Evolutionary conservation across 129 eudicot genomes (phyloP), one percentile per base, ranked within the genome.

Genomic region (Centella asiatica): DNA sequence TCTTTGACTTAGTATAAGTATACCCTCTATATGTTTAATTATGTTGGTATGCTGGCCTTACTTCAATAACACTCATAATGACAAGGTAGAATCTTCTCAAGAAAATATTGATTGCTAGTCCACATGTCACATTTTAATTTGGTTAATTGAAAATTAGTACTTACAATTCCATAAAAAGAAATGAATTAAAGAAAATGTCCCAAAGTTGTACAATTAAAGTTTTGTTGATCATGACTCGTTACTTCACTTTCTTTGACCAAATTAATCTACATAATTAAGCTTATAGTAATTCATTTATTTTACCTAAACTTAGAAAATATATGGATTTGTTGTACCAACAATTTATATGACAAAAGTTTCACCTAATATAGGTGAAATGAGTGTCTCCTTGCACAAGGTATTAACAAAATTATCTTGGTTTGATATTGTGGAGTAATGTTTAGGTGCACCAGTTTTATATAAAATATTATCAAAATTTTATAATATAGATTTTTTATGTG

Each of bases 191-290:
- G n/a, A 12, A 6, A 55, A 20, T 33, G 33, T 39, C 45, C 18
- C 18, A 33, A 57, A 57, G 28, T 57, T 57, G 8, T 4, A 9
- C 44, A 33, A 57, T 57, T 20, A 57, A 57, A 57, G 63, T 57
- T 11, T 19, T 12, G 20, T 34, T 57, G 28, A 33, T 57, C 28
- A 57, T 34, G 20, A 57, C 8, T 53, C 59, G 27, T 32, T 56
- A 12, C n/a, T 11, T 34, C 20, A 19, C 29, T 34, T 57, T 56
- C 9, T 42, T 57, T 33, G 28, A 20, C 31, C 7, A 33, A 33
- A 32, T 33, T 18, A 19, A 57, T 57, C 27, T 57, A 28, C 26
- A 4, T 5, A 33, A 57, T n/a, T 57, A 4, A 33, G 46, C 28
- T 57, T 34, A n/a, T 24, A 46, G n/a, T 46, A 34, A 34, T 57